Evolutionary conservation across 2,329 filamentous ascomycete species (phyloP).

Genomic region (Penicillium decumbens): DNA sequence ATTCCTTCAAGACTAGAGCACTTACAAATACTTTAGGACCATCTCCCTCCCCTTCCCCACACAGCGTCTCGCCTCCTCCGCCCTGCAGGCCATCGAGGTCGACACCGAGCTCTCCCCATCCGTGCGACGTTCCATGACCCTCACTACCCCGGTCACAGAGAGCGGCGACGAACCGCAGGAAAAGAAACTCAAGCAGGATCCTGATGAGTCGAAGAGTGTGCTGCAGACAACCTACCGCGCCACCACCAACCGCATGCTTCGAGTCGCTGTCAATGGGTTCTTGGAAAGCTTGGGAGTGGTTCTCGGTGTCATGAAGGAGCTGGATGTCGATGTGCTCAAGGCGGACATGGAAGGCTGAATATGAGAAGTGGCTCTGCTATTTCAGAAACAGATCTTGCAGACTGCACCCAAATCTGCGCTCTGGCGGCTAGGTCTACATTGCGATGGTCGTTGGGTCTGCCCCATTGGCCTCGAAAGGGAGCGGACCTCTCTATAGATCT

Average conservation of each 20-base stretch:
- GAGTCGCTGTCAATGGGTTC: conserved; percentile 93
- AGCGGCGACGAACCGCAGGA: conserved; percentile 20
- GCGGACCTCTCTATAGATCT: background rate
- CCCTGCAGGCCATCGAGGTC: conserved; percentile 70
- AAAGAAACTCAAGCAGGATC: conserved; percentile 22
- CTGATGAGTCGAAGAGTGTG: conserved; percentile 46
- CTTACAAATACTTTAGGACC: conserved; percentile 47
- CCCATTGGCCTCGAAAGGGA: background rate
- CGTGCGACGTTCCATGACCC: conserved; percentile 66
- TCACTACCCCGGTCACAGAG: conserved; percentile 38
- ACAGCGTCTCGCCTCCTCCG: conserved; percentile 68
- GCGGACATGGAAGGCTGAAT: conserved; percentile 25
- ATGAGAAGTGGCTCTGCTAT: background rate
- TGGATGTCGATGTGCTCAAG: conserved; percentile 77
- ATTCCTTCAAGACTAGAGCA: background rate
- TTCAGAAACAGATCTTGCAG: background rate
- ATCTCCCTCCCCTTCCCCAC: conserved; percentile 79
- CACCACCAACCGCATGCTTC: conserved; percentile 91
- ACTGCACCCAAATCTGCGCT: background rate
- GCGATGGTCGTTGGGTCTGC: background rate
- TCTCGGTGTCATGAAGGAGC: conserved; percentile 80
- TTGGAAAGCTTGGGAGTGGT: conserved; percentile 85
- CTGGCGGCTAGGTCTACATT: background rate
- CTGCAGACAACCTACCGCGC: conserved; percentile 75
- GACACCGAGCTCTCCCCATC: conserved; percentile 85